Percentiles rank a stretch among this genome's conserved stretches.
Evolutionary conservation across 106 monocot genomes (phyloP).

Genomic region (Platanthera guangdongensis): DNA sequence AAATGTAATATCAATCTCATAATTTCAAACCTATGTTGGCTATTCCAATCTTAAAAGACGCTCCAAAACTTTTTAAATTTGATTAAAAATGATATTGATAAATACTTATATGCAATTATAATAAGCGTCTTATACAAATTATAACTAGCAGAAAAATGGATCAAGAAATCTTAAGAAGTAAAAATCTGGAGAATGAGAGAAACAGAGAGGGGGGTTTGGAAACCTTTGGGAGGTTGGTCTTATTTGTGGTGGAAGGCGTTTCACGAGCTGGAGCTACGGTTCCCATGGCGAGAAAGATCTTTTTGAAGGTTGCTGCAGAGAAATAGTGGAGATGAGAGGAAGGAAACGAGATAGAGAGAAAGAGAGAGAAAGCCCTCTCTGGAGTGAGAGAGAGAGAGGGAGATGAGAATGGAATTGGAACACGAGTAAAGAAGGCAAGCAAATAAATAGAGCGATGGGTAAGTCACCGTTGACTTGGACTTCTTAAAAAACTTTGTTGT

Average conservation of each 20-base stretch:
- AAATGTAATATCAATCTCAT: too few species aligned
- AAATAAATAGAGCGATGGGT: too few species aligned
- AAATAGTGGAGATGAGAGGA: too few species aligned
- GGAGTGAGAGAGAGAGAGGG: neutral
- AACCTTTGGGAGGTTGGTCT: neutral
- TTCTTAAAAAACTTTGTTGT: too few species aligned
- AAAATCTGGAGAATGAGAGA: neutral
- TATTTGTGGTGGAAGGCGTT: neutral
- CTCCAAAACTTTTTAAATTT: too few species aligned
- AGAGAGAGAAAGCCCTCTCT: too few species aligned
- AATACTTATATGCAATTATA: neutral
- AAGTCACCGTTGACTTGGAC: too few species aligned
- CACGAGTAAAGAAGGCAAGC: neutral
- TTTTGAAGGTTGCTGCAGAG: neutral
- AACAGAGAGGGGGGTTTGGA: neutral
- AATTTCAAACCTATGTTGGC: too few species aligned
- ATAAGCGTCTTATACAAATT: neutral
- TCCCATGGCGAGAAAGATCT: neutral
- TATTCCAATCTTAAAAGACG: too few species aligned
- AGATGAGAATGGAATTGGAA: neutral
- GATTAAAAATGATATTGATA: neutral
- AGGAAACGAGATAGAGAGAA: neutral
- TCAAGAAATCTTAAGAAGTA: neutral
- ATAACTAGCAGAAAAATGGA: neutral
- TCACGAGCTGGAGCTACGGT: neutral